Base-by-base conservation (phyloP, 2,329 filamentous ascomycete genomes). In the Xylaria sp. region DNA sequence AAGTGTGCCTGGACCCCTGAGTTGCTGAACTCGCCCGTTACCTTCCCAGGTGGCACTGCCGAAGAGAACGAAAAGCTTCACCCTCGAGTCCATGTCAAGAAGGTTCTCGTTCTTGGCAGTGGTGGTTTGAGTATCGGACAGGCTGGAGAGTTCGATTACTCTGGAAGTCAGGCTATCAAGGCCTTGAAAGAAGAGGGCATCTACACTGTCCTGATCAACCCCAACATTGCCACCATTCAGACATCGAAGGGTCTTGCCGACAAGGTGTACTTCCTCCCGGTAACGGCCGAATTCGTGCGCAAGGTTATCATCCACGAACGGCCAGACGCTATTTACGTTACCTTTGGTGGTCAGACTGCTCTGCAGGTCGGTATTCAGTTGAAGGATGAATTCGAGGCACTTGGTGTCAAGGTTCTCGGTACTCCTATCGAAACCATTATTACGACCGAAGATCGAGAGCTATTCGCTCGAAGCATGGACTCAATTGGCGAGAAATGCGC, bases 71-170 rank as follows among this genome's bases (percentile, higher is more conserved):
- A 88, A 72, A 84, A 80, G 67, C 78, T 86, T 10, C 83, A 93
- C 69, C 92, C 92, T 11, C 85, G 86, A 56, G 90, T 97, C 48
- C 82, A 86, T 59, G 91, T 93, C 68, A 95, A 95, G 82, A 97
- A 97, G 80, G 92, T 96, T 11, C 84, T 99, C 59, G 89, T 99
- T 34, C 84, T 99, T 55, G 94, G 94, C 63, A 93, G 89, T 76
- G 94, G 94, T 76, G 94, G 94, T 76, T 83, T 99, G 64, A 96
- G 91, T 75, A 99, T 99, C 74, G 94, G 94, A 11, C 94, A 99
- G 76, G 94, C 94, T 65, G 94, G 94, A 75, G 94, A 99, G 75
- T 99, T 99, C 68, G 94, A 99, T 74, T 99, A 99, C 79, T 97
- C 94, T 57, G 94, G 94, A 64, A 95, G 90, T 75, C 94, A 99